A percentile compares a stretch with the other conserved stretches of the same genome.
These are phyloP conservation scores for Paraurostyla sp. DNA, from an alignment of 73 alveolate genomes.

Conservation along the genomic window DNA sequence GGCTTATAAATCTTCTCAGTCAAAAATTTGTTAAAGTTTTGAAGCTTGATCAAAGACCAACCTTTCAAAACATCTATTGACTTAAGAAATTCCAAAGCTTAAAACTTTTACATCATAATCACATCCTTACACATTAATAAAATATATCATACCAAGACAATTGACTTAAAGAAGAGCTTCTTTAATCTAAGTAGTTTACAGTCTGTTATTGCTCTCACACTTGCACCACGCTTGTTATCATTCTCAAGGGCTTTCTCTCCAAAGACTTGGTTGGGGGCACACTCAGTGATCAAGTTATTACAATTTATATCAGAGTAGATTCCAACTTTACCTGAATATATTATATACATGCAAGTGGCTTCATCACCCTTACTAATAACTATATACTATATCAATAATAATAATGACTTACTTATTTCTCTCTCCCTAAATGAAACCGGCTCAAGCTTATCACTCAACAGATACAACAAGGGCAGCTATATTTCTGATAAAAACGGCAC, in stretches of 20 bases:
- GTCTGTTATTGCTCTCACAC: background rate
- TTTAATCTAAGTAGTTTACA: conserved; percentile 16
- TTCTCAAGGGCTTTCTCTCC: conserved; percentile 56
- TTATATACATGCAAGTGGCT: conserved; percentile 62
- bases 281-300: background rate
- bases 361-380: conserved; percentile 59
- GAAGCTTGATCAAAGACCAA: conserved; percentile 60
- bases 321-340: conserved; percentile 46
- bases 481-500: conserved; percentile 22
- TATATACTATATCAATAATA: background rate
- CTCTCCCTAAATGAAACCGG: background rate
- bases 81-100: conserved; percentile 46
- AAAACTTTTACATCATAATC: conserved; percentile 31
- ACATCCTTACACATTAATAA: conserved; percentile 6
- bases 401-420: conserved; percentile 8
- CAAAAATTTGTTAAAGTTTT: conserved; percentile 29
- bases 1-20: conserved; percentile 45
- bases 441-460: conserved; percentile 44
- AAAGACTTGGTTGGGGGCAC: conserved; percentile 35
- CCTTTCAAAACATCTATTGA: conserved; percentile 29
- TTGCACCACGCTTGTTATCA: conserved; percentile 38
- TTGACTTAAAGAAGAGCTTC: background rate
- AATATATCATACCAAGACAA: background rate
- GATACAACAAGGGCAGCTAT: background rate
- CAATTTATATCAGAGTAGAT: conserved; percentile 17